These are phyloP conservation scores for Colletotrichum camelliae DNA, from an alignment of 2,329 filamentous ascomycete genomes.

Conservation along the genomic window DNA sequence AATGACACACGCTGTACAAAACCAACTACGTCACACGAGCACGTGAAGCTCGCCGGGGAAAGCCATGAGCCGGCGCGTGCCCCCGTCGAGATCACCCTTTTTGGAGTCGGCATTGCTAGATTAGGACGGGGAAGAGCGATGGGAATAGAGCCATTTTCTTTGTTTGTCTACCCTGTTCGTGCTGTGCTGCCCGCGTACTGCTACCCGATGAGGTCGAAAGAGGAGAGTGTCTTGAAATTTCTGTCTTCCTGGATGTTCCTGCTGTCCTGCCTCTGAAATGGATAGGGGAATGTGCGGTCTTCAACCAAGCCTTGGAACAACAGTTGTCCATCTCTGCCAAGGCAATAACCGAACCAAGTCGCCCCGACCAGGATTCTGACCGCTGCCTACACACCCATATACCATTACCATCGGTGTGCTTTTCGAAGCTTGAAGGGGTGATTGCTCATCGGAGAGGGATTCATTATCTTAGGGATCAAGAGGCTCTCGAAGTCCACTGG, in stretches of 20 bases:
- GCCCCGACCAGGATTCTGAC: neutral
- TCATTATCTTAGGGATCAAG: neutral
- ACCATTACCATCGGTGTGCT: neutral
- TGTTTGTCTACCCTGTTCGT: constrained; percentile 6
- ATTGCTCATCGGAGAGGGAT: neutral
- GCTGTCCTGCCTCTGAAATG: neutral
- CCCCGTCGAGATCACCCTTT: neutral
- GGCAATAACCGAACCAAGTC: neutral
- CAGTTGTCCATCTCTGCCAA: neutral
- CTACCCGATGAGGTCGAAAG: neutral
- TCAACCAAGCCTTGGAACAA: neutral
- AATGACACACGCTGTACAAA: constrained; percentile 34
- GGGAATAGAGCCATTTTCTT: constrained; percentile 23
- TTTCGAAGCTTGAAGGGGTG: neutral
- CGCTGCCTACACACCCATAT: neutral
- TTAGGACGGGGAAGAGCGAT: constrained; percentile 16
- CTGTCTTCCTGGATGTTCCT: neutral
- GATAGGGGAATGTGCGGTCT: neutral
- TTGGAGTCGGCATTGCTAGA: constrained; percentile 12
- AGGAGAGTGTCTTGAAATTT: neutral
- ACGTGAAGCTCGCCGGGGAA: constrained; percentile 14
- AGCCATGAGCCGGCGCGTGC: constrained; percentile 7
- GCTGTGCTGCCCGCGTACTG: neutral
- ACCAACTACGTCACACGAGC: constrained; percentile 13
- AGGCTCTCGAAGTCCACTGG: neutral